Conservation (phyloP, 306 rosid genomes). For the Psophocarpus tetragonolobus region DNA sequence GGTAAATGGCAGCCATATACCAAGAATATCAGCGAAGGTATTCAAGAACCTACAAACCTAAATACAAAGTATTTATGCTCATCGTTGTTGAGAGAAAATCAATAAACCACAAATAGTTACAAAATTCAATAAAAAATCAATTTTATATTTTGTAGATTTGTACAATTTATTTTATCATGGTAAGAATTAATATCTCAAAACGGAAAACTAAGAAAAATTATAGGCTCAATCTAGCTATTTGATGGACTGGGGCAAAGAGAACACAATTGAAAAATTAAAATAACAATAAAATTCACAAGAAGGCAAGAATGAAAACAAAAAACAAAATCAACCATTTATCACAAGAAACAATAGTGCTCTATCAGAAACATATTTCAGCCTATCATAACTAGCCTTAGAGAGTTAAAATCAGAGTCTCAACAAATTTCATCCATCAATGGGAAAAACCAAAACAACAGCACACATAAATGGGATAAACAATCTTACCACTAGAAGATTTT, state of each 20-base stretch:
- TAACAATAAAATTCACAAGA: neutral
- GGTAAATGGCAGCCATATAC: conserved; percentile 82
- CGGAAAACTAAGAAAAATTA: neutral
- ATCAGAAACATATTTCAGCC: conserved; percentile 21
- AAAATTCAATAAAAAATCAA: conserved; percentile 7
- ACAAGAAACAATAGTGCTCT: conserved; percentile 6
- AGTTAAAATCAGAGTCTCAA: conserved; percentile 17
- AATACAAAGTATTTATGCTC: conserved; percentile 32
- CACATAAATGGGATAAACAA: conserved; percentile 12
- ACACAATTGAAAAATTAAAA: neutral
- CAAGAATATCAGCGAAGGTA: conserved; percentile 76
- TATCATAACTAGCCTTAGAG: conserved; percentile 2
- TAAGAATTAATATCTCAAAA: neutral
- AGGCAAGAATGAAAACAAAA: neutral
- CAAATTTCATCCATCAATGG: conserved; percentile 13
- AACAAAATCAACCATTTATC: conserved; percentile 12
- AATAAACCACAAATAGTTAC: conserved; percentile 2
- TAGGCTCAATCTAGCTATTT: conserved; percentile 9
- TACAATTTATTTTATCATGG: neutral
- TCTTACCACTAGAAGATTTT: conserved; percentile 78
- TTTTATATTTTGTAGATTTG: neutral
- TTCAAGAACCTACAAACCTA: conserved; percentile 85
- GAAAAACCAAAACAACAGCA: neutral
- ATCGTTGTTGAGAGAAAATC: neutral
- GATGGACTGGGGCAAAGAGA: neutral